phyloP scores from a whole-genome alignment of 768 basidiomycete genomes.

The Lactarius hatsudake region DNA sequence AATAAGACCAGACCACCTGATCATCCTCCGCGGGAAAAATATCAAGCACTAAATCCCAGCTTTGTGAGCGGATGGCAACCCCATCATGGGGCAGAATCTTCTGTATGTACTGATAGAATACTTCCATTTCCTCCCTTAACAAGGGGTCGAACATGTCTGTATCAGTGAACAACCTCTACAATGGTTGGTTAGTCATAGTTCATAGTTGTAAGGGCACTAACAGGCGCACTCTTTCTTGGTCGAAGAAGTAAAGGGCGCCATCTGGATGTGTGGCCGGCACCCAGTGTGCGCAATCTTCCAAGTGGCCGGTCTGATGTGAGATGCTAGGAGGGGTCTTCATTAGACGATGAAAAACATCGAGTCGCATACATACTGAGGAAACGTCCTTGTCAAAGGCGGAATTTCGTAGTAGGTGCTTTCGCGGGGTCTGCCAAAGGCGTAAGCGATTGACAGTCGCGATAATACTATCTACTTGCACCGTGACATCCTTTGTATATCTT shows the following conservation, averaged over 20 bases:
- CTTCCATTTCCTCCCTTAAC: slow-evolving; percentile 36
- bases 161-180: slow-evolving; percentile 53
- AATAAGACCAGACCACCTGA: slow-evolving; percentile 42
- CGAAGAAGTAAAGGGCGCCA: slow-evolving; percentile 57
- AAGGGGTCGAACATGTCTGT: slow-evolving; percentile 44
- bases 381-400: slow-evolving; percentile 2
- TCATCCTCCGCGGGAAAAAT: slow-evolving; percentile 33
- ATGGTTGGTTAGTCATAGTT: background rate
- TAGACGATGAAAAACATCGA: background rate
- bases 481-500: slow-evolving; percentile 8
- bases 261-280: slow-evolving; percentile 51
- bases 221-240: slow-evolving; percentile 42
- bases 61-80: slow-evolving; percentile 22
- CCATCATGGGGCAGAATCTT: slow-evolving; percentile 15
- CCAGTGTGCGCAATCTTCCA: slow-evolving; percentile 38
- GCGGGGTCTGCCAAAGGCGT: slow-evolving; percentile 9
- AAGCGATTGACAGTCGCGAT: background rate
- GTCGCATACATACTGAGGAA: slow-evolving; percentile 8
- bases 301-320: background rate
- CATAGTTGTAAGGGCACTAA: background rate
- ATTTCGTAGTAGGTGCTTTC: background rate
- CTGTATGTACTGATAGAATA: slow-evolving; percentile 26
- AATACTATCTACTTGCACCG: slow-evolving; percentile 3
- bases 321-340: background rate
- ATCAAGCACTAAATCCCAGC: slow-evolving; percentile 25